Evolutionary conservation across 768 basidiomycete species (phyloP).

Genomic region (Boletus reticuloceps): DNA sequence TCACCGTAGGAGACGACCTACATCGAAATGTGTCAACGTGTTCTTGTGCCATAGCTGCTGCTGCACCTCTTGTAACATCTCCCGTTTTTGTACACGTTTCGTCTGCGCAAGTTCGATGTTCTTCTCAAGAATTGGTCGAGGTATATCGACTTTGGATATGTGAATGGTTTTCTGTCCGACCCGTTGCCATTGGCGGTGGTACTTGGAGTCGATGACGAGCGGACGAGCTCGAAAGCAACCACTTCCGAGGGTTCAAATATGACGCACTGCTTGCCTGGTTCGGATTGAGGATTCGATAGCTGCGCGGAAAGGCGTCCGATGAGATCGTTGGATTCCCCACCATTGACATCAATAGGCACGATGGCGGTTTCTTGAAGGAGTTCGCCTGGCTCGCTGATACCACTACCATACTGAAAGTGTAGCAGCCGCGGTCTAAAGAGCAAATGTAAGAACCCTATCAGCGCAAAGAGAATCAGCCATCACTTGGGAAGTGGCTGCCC

Average conservation of each 20-base stretch:
- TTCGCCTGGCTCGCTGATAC: conserved; percentile 34
- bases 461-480: not conserved
- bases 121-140: conserved; percentile 67
- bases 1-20: conserved; percentile 31
- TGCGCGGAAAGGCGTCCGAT: conserved; percentile 46
- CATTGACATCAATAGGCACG: conserved; percentile 52
- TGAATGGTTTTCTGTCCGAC: conserved; percentile 39
- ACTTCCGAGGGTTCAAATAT: conserved; percentile 65
- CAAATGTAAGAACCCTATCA: conserved; percentile 1
- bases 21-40: conserved; percentile 52
- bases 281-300: conserved; percentile 27
- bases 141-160: conserved; percentile 64
- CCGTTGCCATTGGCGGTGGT: conserved; percentile 13
- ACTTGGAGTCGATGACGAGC: conserved; percentile 20
- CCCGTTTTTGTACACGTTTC: conserved; percentile 34
- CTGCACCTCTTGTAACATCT: conserved; percentile 48
- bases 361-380: conserved; percentile 39
- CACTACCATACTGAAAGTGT: conserved; percentile 54
- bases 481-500: conserved; percentile 35
- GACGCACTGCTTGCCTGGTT: conserved; percentile 45
- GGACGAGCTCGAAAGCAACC: conserved; percentile 53
- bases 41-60: conserved; percentile 45
- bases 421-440: conserved; percentile 41
- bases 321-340: conserved; percentile 50
- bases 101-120: conserved; percentile 46